Evolutionary conservation across 805 yeast species (phyloP).

Genomic region (Ascoidea asiatica): DNA sequence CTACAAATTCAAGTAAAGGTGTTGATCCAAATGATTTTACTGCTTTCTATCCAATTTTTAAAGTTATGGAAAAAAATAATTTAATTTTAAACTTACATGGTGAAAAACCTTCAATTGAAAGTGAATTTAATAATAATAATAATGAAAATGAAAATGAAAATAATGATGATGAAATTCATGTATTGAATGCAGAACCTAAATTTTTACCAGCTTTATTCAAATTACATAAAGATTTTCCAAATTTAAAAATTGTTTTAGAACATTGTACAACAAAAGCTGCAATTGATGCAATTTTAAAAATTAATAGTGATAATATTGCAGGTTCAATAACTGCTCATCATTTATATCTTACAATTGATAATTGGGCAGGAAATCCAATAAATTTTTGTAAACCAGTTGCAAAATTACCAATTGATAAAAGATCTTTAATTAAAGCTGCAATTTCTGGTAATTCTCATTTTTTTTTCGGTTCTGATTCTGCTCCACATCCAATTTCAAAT

Average conservation of each 20-base stretch:
- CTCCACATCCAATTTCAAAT: conserved; percentile 82
- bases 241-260: conserved; percentile 74
- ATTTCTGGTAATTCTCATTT: conserved; percentile 84
- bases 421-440: conserved; percentile 77
- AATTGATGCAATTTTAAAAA: conserved; percentile 54
- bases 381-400: conserved; percentile 98
- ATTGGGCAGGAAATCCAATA: conserved; percentile 94
- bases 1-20: conserved; percentile 90
- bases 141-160: conserved; percentile 20
- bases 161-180: conserved; percentile 59
- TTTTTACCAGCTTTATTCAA: conserved; percentile 81
- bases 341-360: conserved; percentile 73
- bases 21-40: conserved; percentile 89
- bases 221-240: conserved; percentile 74
- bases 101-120: conserved; percentile 63
- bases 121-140: conserved; percentile 3
- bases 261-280: conserved; percentile 94
- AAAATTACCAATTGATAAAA: conserved; percentile 73
- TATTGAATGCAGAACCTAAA: conserved; percentile 85
- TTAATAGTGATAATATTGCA: conserved; percentile 53
- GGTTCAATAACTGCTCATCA: conserved; percentile 97
- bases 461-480: conserved; percentile 95
- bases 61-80: conserved; percentile 70
- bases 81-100: conserved; percentile 88
- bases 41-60: conserved; percentile 77